Evolutionary conservation across 768 basidiomycete genomes (phyloP).

Genomic region (Candolleomyces aberdarensis): DNA sequence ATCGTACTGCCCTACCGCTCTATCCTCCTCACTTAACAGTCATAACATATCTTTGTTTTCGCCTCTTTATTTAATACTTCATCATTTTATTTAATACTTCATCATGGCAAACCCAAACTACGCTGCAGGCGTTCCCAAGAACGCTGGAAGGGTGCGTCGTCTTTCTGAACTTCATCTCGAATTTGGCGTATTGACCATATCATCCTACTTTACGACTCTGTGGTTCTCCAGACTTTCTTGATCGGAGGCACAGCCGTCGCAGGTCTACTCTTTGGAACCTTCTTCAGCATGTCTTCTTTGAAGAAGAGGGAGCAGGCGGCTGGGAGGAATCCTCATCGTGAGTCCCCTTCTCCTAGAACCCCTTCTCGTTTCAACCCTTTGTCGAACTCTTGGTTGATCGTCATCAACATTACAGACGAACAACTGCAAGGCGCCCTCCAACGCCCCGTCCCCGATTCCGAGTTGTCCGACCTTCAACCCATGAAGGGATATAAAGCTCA

Average conservation of each 20-base stretch:
- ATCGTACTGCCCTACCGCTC: no score
- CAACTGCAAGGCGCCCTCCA: background rate
- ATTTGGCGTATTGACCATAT: no score
- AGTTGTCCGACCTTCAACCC: background rate
- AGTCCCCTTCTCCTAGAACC: background rate
- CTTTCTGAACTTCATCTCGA: no score
- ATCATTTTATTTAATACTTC: no score
- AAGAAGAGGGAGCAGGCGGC: slow-evolving; percentile 6
- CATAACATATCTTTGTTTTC: no score
- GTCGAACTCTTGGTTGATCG: background rate
- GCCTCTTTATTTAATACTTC: no score
- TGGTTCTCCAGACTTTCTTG: background rate
- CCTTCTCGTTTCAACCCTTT: background rate
- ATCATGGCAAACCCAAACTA: no score
- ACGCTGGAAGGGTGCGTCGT: no score
- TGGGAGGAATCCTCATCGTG: slow-evolving; percentile 5
- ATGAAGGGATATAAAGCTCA: background rate
- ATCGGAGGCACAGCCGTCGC: slow-evolving; percentile 3
- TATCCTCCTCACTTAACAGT: no score
- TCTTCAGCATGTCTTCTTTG: background rate
- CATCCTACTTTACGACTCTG: no score
- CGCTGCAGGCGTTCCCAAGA: no score
- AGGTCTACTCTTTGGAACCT: background rate
- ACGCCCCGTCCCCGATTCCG: background rate
- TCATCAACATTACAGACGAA: background rate